These are phyloP conservation scores for Plicaturopsis crispa DNA, from an alignment of 768 basidiomycete genomes.

Conservation along the genomic window DNA sequence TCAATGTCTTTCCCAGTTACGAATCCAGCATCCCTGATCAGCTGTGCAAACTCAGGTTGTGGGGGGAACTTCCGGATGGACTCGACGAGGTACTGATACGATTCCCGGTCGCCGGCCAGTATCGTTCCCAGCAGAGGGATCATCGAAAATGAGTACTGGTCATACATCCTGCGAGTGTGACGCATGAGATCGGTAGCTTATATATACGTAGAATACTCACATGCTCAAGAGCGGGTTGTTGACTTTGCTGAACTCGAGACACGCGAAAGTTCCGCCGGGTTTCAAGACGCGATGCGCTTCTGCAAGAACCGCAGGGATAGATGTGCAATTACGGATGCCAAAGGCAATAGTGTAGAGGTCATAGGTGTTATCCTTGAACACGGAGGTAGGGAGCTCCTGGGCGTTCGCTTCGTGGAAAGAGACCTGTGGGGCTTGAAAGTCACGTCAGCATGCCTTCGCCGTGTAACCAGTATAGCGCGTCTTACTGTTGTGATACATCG, in stretches of 20 bases:
- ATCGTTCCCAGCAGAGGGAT: conserved; percentile 96
- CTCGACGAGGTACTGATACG: conserved; percentile 97
- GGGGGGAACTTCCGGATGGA: conserved; percentile 92
- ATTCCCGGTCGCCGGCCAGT: conserved; percentile 87
- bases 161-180: conserved; percentile 70
- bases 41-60: conserved; percentile 79
- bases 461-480: conserved; percentile 8
- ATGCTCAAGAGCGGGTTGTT: conserved; percentile 77
- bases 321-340: conserved; percentile 96
- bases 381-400: conserved; percentile 57
- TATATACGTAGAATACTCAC: conserved; percentile 42
- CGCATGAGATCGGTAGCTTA: conserved; percentile 7
- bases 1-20: conserved; percentile 61
- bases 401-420: conserved; percentile 93
- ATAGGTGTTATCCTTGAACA: conserved; percentile 77
- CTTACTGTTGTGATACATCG: conserved; percentile 97
- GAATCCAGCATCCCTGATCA: conserved; percentile 88
- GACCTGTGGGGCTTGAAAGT: conserved; percentile 73
- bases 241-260: conserved; percentile 93
- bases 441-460: no score
- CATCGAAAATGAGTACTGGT: conserved; percentile 92
- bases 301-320: conserved; percentile 75
- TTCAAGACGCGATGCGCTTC: conserved; percentile 94
- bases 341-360: conserved; percentile 99
- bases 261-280: conserved; percentile 92